phyloP scores from a whole-genome alignment of 352 stramenopile genomes.

The Phytopythium litorale region DNA sequence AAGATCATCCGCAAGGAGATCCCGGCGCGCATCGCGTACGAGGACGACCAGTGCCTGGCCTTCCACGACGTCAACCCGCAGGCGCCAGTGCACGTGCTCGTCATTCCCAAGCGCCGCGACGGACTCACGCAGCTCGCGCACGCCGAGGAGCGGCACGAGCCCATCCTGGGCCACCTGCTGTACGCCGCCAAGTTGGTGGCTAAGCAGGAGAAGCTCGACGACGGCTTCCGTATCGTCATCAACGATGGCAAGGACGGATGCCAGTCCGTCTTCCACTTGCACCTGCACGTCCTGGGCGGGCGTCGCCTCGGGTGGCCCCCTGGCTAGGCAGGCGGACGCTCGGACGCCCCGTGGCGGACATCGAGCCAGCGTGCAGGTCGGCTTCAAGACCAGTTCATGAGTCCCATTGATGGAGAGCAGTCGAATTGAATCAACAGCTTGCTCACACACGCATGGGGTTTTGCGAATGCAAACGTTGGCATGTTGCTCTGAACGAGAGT shows the following conservation, averaged over 20 bases:
- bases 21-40: slow-evolving; percentile 94
- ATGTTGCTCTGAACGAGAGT: neutral
- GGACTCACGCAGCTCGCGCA: slow-evolving; percentile 90
- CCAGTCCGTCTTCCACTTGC: slow-evolving; percentile 88
- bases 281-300: slow-evolving; percentile 95
- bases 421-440: neutral
- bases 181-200: slow-evolving; percentile 92
- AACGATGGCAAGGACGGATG: slow-evolving; percentile 96
- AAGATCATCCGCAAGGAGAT: slow-evolving; percentile 96
- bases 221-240: slow-evolving; percentile 95
- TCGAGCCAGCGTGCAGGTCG: neutral
- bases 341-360: neutral
- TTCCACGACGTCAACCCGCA: slow-evolving; percentile 98
- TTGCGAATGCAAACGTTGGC: no score
- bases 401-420: neutral
- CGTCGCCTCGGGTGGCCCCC: slow-evolving; percentile 93
- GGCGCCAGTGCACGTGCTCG: slow-evolving; percentile 94
- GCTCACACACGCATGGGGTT: neutral
- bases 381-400: neutral
- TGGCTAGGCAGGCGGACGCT: slow-evolving; percentile 43
- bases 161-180: slow-evolving; percentile 92
- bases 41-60: slow-evolving; percentile 95
- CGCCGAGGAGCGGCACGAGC: slow-evolving; percentile 91
- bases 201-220: slow-evolving; percentile 88
- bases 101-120: slow-evolving; percentile 96